Base-by-base conservation (phyloP, 176 grass and related monocot species). In the Phragmites australis region DNA sequence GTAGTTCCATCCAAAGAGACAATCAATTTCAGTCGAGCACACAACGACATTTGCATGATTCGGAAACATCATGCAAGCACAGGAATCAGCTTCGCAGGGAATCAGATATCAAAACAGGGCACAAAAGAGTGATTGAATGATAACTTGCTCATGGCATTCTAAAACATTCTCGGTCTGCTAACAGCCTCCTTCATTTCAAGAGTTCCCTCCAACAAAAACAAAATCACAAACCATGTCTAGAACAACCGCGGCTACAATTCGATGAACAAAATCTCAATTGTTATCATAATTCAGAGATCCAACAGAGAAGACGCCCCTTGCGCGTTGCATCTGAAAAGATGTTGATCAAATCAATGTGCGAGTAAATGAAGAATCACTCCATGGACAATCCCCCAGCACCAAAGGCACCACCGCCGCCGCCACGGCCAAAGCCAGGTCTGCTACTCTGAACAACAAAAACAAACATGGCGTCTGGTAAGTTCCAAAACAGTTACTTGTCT, bases 371-470 rank as follows among this genome's bases (percentile, higher is more conserved):
- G 31, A 3, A 32, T 85, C 80, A 97, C 87, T 97, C 94, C 94
- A 88, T 87, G 6, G 91, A 70, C 37, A 84, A 81, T 62, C 73
- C 76, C 6, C 87, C 87, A 23, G 86, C 67, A 31, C 89, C 87
- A 3, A 87, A 89, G 21, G 86, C 72, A 0, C 89, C 72, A 0
- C 89, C 88, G 0, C 87, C 88, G 0, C 91, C 82, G 6, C 94
- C 94, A 77, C 94, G 94, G 55, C 94, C 94, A 80, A 97, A 97
- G 17, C 84, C 91, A 47, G 94, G 94, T 10, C 94, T 94, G 51
- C 89, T 82, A 37, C 94, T 77, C 91, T 97, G 75, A 18, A 80
- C 2, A 71, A 25, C n/a, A 18, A 69, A 83, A 16, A 49, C 22
- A 0, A 40, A 49, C 4, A 66, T 30, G 5, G 17, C 18, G 6